A percentile compares a stretch with the other conserved stretches of the same genome.
phyloP scores from a whole-genome alignment of 2,329 filamentous ascomycete genomes.

The Arthrobotrys entomopaga region DNA sequence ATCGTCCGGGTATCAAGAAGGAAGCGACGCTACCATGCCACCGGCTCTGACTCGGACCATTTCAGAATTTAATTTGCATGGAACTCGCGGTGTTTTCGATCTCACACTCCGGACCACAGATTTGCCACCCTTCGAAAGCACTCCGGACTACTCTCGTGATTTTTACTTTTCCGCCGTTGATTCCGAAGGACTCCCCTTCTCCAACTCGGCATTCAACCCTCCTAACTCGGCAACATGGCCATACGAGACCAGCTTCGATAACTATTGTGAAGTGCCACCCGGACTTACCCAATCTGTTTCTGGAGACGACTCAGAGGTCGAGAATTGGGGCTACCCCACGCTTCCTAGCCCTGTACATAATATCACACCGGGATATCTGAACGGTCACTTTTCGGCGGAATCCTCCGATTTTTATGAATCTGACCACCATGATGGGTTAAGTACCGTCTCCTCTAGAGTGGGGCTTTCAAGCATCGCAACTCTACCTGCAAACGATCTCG shows the following conservation, averaged over 20 bases:
- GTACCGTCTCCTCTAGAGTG: slow-evolving; percentile 65
- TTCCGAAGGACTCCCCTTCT: slow-evolving; percentile 60
- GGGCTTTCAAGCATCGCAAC: slow-evolving; percentile 63
- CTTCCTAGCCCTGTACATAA: slow-evolving; percentile 62
- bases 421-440: slow-evolving; percentile 61
- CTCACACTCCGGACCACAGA: slow-evolving; percentile 61
- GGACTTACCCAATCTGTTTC: slow-evolving; percentile 72
- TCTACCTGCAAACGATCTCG: slow-evolving; percentile 39
- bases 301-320: slow-evolving; percentile 74
- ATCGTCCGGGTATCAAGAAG: slow-evolving; percentile 53
- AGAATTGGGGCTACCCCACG: slow-evolving; percentile 67
- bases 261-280: slow-evolving; percentile 60
- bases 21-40: slow-evolving; percentile 67
- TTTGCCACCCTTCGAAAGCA: slow-evolving; percentile 58
- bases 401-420: slow-evolving; percentile 62
- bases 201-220: slow-evolving; percentile 64
- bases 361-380: slow-evolving; percentile 60
- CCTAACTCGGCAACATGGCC: slow-evolving; percentile 69
- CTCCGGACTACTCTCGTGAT: slow-evolving; percentile 58
- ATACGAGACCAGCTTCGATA: slow-evolving; percentile 64
- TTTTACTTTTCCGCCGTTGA: slow-evolving; percentile 58
- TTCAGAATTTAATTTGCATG: slow-evolving; percentile 67
- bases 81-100: slow-evolving; percentile 68
- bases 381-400: slow-evolving; percentile 61
- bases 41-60: slow-evolving; percentile 66